Evolutionary conservation across 129 eudicot species (phyloP), one percentile per base, ranked within the genome.

Genomic region (Chrysanthemum makinoi): DNA sequence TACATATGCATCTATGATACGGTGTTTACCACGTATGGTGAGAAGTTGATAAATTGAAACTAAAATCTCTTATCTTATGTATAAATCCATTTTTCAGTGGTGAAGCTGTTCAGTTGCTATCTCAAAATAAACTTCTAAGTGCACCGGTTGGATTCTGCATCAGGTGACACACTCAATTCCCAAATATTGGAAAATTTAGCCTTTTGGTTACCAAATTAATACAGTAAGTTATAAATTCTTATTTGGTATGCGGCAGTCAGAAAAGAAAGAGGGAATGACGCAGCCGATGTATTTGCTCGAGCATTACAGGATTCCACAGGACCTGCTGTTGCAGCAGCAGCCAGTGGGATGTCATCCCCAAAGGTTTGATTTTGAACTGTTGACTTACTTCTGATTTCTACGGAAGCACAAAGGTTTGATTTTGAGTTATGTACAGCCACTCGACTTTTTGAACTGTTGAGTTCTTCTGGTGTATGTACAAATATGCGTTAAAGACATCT

Each of bases 121-220:
- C 98, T 15, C 70, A 83, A 62, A 88, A 89, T 65, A 89, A 84
- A 70, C 39, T 91, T 48, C 86, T 91, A 2, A 88, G 98, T 76
- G 96, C 90, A 10, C 98, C 91, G 7, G 94, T 91, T 94, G 96
- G 95, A 86, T 94, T 56, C 72, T 94, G 24, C 95, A 94, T 71
- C 98, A 89, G 98, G 98, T 93, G 53, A 69, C 55, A 24, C 35
- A 55, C 53, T 56, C 26, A 5, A 20, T 22, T 65, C 72, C 20
- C 12, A 10, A 26, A 6, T 16, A 16, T 28, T 1, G n/a, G 13
- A 5, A 49, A 3, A 44, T 18, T 10, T 3, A 4, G 8, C 61
- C 5, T 26, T 46, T 46, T 63, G 2, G 15, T 63, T 35, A 16
- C 18, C 49, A 39, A 62, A 62, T 15, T 62, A 28, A 8, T n/a